phyloP scores from a whole-genome alignment of 2,329 filamentous ascomycete species.

The Xylaria sp. region DNA sequence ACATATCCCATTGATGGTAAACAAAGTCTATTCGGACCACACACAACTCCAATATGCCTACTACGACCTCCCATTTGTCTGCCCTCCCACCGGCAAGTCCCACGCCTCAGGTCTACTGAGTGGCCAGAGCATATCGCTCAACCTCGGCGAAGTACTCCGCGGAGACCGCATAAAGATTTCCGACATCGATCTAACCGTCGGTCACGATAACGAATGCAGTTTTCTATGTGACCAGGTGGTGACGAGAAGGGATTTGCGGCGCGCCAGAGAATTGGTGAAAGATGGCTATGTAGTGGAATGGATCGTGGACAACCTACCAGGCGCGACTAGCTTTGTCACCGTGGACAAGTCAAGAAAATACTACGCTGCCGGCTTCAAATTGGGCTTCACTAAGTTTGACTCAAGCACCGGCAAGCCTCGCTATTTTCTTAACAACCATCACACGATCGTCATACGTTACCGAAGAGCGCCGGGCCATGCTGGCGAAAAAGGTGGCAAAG shows the following conservation, averaged over 20 bases:
- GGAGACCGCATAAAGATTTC: constrained; percentile 87
- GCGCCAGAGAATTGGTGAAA: constrained; percentile 77
- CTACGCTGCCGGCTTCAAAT: constrained; percentile 89
- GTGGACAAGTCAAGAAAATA: constrained; percentile 87
- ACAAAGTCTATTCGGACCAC: constrained; percentile 91
- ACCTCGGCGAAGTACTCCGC: constrained; percentile 86
- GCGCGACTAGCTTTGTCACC: constrained; percentile 88
- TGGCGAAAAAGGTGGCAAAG: constrained; percentile 77
- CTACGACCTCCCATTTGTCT: constrained; percentile 88
- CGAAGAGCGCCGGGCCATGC: constrained; percentile 75
- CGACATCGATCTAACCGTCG: constrained; percentile 84
- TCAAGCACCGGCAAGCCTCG: constrained; percentile 68
- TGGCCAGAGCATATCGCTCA: constrained; percentile 81
- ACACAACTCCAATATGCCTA: constrained; percentile 94
- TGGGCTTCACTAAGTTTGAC: constrained; percentile 79
- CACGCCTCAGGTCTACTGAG: constrained; percentile 76
- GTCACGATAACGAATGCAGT: constrained; percentile 77
- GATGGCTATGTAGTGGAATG: constrained; percentile 90
- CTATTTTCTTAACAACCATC: constrained; percentile 87
- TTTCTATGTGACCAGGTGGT: constrained; percentile 78
- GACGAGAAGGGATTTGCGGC: constrained; percentile 70
- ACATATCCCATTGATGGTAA: constrained; percentile 84
- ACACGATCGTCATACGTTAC: constrained; percentile 85
- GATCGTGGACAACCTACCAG: constrained; percentile 92
- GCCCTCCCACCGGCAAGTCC: constrained; percentile 77